phyloP scores from a whole-genome alignment of 305 asterid genomes.

The Fraxinus baroniana region DNA sequence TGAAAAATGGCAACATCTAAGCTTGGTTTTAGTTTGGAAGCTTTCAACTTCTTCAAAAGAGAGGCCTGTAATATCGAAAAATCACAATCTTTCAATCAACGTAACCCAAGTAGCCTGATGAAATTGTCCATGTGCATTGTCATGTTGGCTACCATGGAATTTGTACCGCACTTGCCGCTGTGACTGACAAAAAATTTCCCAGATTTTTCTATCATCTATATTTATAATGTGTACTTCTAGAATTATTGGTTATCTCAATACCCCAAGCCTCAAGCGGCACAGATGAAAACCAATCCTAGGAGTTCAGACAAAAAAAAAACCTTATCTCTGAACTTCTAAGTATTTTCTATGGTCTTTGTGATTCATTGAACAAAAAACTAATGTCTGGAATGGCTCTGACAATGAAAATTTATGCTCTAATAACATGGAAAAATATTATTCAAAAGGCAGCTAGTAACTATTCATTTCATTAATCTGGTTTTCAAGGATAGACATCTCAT shows the following conservation, averaged over 20 bases:
- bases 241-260: not conserved
- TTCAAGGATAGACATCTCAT: not conserved
- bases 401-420: not conserved
- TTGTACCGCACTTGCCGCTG: not conserved
- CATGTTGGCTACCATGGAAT: not conserved
- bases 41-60: not conserved
- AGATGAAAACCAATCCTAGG: not conserved
- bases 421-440: not conserved
- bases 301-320: not conserved
- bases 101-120: not conserved
- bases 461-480: not conserved
- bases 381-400: not conserved
- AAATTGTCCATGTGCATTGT: not conserved
- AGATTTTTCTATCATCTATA: not conserved
- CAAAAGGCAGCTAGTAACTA: not conserved
- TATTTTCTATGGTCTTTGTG: not conserved
- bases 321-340: not conserved
- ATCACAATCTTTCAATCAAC: not conserved
- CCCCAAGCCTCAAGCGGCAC: not conserved
- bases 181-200: not conserved
- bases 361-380: not conserved
- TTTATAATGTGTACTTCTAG: not conserved
- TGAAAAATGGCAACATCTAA: slow-evolving; percentile 10
- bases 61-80: not conserved
- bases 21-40: not conserved